These are phyloP conservation scores for Phylloporus sp. DNA, from an alignment of 768 basidiomycete genomes.

Conservation along the genomic window DNA sequence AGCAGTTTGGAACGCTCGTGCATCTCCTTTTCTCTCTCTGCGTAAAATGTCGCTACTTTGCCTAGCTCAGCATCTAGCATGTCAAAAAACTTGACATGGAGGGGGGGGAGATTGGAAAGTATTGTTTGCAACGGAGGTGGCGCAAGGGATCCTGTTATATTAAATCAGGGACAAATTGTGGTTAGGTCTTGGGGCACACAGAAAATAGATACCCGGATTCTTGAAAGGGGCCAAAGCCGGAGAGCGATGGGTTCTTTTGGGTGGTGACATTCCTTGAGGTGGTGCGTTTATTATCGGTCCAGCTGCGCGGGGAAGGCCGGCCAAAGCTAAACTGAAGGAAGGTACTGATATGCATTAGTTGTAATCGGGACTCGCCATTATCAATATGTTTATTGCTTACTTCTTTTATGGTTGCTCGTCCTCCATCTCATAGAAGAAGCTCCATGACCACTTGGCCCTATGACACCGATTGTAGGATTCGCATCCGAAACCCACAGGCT, in stretches of 20 bases:
- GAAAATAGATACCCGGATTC: constrained; percentile 10
- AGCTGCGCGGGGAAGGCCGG: constrained; percentile 5
- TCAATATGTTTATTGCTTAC: constrained; percentile 7
- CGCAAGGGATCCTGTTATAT: constrained; percentile 14
- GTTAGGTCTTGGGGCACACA: background rate
- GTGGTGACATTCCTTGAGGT: background rate
- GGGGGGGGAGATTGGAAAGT: constrained; percentile 50
- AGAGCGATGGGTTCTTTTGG: constrained; percentile 1
- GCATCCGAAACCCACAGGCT: background rate
- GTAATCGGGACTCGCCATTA: background rate
- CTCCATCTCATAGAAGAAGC: background rate
- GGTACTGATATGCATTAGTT: constrained; percentile 4
- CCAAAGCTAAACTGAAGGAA: constrained; percentile 10
- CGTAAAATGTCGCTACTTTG: constrained; percentile 83
- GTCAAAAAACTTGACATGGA: constrained; percentile 70
- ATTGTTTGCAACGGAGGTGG: constrained; percentile 42
- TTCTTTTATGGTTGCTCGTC: constrained; percentile 1
- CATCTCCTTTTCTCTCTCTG: constrained; percentile 64
- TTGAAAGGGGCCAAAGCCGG: constrained; percentile 1
- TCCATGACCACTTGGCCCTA: background rate
- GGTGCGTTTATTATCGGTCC: background rate
- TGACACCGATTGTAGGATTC: background rate
- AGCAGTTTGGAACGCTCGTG: constrained; percentile 42
- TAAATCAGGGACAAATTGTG: background rate
- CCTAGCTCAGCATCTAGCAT: constrained; percentile 73